Evolutionary conservation across 2,329 filamentous ascomycete genomes (phyloP), one percentile per base, ranked within the genome.

Genomic region (Camillea tinctor): DNA sequence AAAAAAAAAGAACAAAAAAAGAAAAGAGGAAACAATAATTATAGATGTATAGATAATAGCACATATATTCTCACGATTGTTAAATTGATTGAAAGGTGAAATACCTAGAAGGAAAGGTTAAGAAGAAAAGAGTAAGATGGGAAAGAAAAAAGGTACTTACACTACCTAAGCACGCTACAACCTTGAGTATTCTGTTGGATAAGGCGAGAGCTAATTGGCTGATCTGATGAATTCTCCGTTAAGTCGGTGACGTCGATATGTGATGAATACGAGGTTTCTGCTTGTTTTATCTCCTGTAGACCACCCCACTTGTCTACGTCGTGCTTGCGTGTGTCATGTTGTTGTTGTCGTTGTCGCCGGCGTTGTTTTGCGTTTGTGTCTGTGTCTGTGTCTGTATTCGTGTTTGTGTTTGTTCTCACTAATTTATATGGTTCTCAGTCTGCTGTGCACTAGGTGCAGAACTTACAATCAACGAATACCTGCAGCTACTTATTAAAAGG

Each of bases 251-350:
- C 64, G 60, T 66, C 58, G 58, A 58, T 51, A 50, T 59, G 55
- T 58, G 58, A 59, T 56, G 61, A 66, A 66, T 66, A 66, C 64
- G 64, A 66, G 64, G 60, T 66, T 62, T 60, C 51, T 30, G 57
- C 49, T 58, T 56, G 54, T 61, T 62, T 30, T 44, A 44, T 44
- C 36, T 44, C 36, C 36, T 44, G 36, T 53, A 44, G 55, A 52
- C 53, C 54, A 56, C 61, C 61, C 64, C 61, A 64, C 61, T 52
- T 48, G 23, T 22, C 50, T 20, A 30, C 11, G 7, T 26, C 26
- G 11, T 23, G 48, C 20, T 22, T 53, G n/a, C n/a, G 23, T 30
- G n/a, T 21, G 49, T 19, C 5, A 51, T 44, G 23, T 48, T 17
- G 4, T 20, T 40, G n/a, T 20, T 55, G 50, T n/a, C 50, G 36